Conservation (phyloP, 176 grass and related monocot genomes). For the Oryza meyeriana region DNA sequence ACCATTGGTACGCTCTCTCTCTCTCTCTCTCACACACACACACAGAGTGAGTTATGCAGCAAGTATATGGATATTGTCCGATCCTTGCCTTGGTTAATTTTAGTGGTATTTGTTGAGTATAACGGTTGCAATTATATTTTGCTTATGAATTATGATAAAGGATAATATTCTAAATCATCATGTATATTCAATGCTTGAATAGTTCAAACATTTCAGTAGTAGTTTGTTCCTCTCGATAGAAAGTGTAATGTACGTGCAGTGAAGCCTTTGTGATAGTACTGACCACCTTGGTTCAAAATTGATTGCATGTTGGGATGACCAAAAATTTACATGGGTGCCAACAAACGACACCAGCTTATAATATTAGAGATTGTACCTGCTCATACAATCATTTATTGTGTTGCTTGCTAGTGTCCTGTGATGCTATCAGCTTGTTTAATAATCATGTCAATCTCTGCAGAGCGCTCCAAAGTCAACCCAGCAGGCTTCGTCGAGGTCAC, state of each 20-base stretch:
- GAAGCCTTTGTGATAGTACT: neutral
- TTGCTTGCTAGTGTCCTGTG: neutral
- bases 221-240: neutral
- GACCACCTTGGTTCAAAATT: neutral
- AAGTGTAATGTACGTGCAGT: neutral
- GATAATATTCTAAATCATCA: neutral
- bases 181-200: neutral
- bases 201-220: neutral
- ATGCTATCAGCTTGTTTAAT: neutral
- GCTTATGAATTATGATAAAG: neutral
- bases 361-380: neutral
- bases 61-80: neutral
- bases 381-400: neutral
- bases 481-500: constrained; percentile 40
- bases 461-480: constrained; percentile 17
- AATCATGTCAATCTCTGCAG: constrained; percentile 27
- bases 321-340: too few species aligned
- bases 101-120: neutral
- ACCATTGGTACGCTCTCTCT: constrained; percentile 51
- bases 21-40: neutral
- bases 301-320: neutral
- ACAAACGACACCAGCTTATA: neutral
- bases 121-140: neutral
- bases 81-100: neutral
- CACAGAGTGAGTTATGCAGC: neutral